Evolutionary conservation across 306 rosid species (phyloP).

Genomic region (Lupinus albus): DNA sequence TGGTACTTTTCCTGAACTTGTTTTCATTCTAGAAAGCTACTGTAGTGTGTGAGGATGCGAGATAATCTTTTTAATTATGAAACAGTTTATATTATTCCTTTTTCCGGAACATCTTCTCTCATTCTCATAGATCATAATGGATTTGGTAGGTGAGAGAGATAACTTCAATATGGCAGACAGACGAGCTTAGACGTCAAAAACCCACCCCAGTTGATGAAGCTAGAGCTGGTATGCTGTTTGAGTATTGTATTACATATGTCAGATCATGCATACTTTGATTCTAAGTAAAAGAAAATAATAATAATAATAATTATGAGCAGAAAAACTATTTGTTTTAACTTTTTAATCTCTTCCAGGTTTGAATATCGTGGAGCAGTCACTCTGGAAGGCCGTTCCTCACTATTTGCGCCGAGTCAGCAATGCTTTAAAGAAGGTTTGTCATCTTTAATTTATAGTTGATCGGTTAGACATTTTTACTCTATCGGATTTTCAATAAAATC

Average conservation of each 20-base stretch:
- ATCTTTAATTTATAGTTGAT: constrained; percentile 36
- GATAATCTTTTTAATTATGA: too few relatives aligned
- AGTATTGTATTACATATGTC: constrained; percentile 30
- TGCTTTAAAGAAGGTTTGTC: constrained; percentile 83
- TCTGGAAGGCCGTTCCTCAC: constrained; percentile 97
- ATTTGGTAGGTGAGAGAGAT: constrained; percentile 86
- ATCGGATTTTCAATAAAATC: constrained; percentile 25
- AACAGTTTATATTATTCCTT: background rate
- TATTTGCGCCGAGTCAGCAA: constrained; percentile 90
- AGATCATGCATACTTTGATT: constrained; percentile 30
- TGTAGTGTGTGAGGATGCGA: background rate
- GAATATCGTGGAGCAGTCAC: constrained; percentile 95
- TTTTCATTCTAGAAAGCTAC: constrained; percentile 25
- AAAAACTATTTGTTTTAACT: constrained; percentile 1
- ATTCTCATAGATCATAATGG: constrained; percentile 32
- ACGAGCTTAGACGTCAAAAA: constrained; percentile 86
- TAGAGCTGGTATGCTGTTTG: constrained; percentile 70
- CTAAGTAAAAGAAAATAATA: background rate
- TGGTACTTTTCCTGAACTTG: constrained; percentile 58
- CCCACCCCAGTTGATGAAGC: constrained; percentile 72
- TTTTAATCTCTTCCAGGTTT: constrained; percentile 59
- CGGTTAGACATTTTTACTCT: constrained; percentile 34
- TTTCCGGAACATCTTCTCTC: constrained; percentile 20
- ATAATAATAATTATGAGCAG: background rate
- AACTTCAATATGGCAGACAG: constrained; percentile 97